Percentiles rank a stretch among this genome's conserved stretches.
Evolutionary conservation across 495 filamentous ascomycete species (phyloP).

Genomic region (Neurospora africana): DNA sequence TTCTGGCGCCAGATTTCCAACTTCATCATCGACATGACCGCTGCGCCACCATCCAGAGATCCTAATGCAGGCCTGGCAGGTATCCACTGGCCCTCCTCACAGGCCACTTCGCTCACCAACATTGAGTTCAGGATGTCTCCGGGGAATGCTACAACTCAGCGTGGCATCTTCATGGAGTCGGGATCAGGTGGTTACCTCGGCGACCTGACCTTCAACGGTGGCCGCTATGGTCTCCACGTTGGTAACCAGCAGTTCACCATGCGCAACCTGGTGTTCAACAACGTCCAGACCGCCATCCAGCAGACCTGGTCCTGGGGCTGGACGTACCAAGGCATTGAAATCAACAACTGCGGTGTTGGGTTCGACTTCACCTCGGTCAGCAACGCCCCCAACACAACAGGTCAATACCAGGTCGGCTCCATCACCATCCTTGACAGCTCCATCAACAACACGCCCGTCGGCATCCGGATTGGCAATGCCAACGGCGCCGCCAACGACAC

Average conservation of each 20-base stretch:
- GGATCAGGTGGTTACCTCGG: slow-evolving; percentile 65
- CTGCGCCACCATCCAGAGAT: slow-evolving; percentile 25
- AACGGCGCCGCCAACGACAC: slow-evolving; percentile 28
- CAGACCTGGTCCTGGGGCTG: slow-evolving; percentile 43
- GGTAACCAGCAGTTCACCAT: slow-evolving; percentile 80
- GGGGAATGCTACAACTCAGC: slow-evolving; percentile 49
- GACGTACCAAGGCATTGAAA: slow-evolving; percentile 59
- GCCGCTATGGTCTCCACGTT: slow-evolving; percentile 48
- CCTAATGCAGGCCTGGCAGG: slow-evolving; percentile 44
- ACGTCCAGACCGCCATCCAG: slow-evolving; percentile 43
- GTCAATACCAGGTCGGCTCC: slow-evolving; percentile 33
- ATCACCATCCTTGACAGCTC: slow-evolving; percentile 67
- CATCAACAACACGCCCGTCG: slow-evolving; percentile 55
- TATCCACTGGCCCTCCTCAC: slow-evolving; percentile 71
- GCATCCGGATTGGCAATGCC: slow-evolving; percentile 36
- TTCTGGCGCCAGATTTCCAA: slow-evolving; percentile 72
- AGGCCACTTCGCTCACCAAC: slow-evolving; percentile 67
- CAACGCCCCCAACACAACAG: background rate
- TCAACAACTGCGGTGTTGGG: slow-evolving; percentile 53
- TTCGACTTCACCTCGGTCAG: slow-evolving; percentile 42
- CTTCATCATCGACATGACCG: slow-evolving; percentile 59
- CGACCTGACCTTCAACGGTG: slow-evolving; percentile 65
- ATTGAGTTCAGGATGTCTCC: slow-evolving; percentile 55
- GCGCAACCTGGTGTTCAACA: slow-evolving; percentile 55
- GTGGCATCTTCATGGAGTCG: slow-evolving; percentile 65